These are phyloP conservation scores for Angophora floribunda DNA, from an alignment of 345 rosid genomes.

Conservation along the genomic window DNA sequence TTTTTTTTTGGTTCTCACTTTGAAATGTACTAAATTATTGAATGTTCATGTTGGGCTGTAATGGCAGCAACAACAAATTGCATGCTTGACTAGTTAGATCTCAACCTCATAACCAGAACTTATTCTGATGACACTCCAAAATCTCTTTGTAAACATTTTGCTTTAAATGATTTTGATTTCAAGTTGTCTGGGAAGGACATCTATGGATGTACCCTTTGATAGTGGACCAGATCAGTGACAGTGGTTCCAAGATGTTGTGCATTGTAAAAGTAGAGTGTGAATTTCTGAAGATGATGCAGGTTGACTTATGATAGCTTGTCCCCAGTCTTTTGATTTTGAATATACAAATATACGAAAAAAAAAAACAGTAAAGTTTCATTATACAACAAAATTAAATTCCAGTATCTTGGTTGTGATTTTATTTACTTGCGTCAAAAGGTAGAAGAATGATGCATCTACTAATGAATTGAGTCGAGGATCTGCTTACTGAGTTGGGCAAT, in stretches of 20 bases:
- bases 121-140: not conserved
- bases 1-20: not conserved
- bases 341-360: not conserved
- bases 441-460: not conserved
- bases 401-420: not conserved
- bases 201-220: not conserved
- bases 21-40: not conserved
- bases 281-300: not conserved
- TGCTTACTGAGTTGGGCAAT: not conserved
- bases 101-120: not conserved
- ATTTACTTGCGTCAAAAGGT: not conserved
- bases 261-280: not conserved
- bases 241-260: not conserved
- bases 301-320: not conserved
- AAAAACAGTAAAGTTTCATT: not conserved
- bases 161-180: not conserved
- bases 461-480: not conserved
- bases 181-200: not conserved
- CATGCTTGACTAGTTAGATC: not conserved
- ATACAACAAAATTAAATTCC: not conserved
- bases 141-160: not conserved
- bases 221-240: not conserved
- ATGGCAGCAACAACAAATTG: not conserved
- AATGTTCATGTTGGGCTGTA: not conserved
- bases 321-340: not conserved